A percentile compares a stretch with the other conserved stretches of the same genome.
These are phyloP conservation scores for Calcarisporium arbuscula DNA, from an alignment of 2,329 filamentous ascomycete species.

Conservation along the genomic window DNA sequence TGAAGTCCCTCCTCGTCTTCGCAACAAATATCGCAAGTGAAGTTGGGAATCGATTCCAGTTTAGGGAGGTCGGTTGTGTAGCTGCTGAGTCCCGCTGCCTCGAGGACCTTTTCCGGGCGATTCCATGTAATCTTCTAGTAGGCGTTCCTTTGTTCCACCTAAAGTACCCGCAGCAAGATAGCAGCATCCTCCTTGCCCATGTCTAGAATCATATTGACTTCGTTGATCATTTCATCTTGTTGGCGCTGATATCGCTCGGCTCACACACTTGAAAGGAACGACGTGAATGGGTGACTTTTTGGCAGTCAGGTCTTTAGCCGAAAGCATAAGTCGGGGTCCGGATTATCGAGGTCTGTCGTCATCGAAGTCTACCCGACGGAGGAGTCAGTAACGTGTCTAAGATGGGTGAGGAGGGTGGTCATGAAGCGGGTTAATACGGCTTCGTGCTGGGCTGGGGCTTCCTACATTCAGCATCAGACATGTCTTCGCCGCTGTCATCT, in stretches of 20 bases:
- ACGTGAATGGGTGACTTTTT: conserved; percentile 72
- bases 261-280: conserved; percentile 75
- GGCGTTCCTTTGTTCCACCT: conserved; percentile 93
- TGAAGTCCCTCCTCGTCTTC: conserved; percentile 73
- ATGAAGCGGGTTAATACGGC: no score
- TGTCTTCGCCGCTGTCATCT: conserved; percentile 71
- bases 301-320: conserved; percentile 58
- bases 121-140: conserved; percentile 99
- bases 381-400: no score
- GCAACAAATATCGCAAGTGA: conserved; percentile 92
- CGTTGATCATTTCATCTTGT: conserved; percentile 78
- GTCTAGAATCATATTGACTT: conserved; percentile 87
- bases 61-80: conserved; percentile 56
- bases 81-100: conserved; percentile 74
- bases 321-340: conserved; percentile 48
- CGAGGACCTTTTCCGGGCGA: conserved; percentile 67
- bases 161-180: conserved; percentile 80
- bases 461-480: conserved; percentile 47
- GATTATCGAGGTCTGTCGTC: conserved; percentile 51
- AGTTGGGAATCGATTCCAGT: conserved; percentile 66
- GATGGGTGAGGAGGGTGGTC: no score
- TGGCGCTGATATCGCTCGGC: conserved; percentile 77
- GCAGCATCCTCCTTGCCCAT: conserved; percentile 84
- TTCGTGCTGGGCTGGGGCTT: no score
- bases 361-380: conserved; percentile 42